These are phyloP conservation scores for Apiospora hydei DNA, from an alignment of 2,329 filamentous ascomycete genomes.

Conservation along the genomic window DNA sequence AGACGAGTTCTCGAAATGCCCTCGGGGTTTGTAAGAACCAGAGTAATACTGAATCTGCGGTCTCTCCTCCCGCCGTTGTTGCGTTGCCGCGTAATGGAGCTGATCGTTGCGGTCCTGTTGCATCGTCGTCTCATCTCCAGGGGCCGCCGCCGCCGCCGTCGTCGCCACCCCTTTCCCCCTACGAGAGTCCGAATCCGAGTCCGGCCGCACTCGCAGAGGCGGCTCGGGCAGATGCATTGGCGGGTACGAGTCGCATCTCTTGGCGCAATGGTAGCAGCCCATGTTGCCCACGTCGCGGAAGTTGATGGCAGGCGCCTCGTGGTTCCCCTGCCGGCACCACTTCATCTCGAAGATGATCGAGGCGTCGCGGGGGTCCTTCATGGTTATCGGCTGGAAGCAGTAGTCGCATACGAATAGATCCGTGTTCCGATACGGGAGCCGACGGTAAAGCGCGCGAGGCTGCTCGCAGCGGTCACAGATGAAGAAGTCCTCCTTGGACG, in stretches of 20 bases:
- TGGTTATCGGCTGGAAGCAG: not conserved
- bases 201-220: not conserved
- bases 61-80: not conserved
- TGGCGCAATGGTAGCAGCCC: not conserved
- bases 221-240: not conserved
- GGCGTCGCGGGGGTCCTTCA: not conserved
- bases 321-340: not conserved
- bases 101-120: not conserved
- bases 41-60: slow-evolving; percentile 12
- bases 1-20: slow-evolving; percentile 9
- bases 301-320: not conserved
- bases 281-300: not conserved
- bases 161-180: not conserved
- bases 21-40: not conserved
- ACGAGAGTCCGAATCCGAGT: not conserved
- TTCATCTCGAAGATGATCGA: slow-evolving; percentile 17
- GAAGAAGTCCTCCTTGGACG: not conserved
- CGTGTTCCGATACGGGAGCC: not conserved
- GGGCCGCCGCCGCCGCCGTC: not conserved
- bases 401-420: not conserved
- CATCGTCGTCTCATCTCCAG: not conserved
- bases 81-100: not conserved
- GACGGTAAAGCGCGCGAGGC: not conserved
- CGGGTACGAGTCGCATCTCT: not conserved
- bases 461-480: not conserved